A percentile compares a stretch with the other conserved stretches of the same genome.
Evolutionary conservation across 176 grass and related monocot genomes (phyloP).

Genomic region (Carex kokanica): DNA sequence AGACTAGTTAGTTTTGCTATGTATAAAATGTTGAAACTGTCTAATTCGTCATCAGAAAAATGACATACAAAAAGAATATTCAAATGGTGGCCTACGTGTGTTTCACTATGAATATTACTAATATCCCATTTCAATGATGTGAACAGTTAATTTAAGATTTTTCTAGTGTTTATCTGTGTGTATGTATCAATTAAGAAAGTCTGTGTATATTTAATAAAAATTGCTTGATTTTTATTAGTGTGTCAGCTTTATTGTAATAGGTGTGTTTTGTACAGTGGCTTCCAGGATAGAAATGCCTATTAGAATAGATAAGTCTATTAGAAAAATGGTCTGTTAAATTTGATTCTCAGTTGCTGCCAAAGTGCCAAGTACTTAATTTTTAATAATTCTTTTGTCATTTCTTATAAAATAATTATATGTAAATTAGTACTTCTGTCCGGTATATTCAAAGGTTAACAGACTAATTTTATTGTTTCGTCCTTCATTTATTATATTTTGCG

Average conservation of each 20-base stretch:
- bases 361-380: not conserved
- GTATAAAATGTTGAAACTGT: no score
- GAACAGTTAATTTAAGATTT: not conserved
- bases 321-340: not conserved
- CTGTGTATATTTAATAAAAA: no score
- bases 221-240: not conserved
- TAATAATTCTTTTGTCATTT: not conserved
- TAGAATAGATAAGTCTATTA: not conserved
- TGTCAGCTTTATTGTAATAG: not conserved
- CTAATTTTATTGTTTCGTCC: not conserved
- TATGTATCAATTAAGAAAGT: no score
- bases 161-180: not conserved
- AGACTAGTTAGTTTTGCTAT: no score
- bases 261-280: not conserved
- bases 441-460: no score
- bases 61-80: no score
- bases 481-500: not conserved
- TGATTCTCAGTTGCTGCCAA: not conserved
- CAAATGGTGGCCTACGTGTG: not conserved
- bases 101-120: not conserved
- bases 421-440: no score
- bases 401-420: not conserved
- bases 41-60: no score
- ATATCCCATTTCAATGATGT: not conserved
- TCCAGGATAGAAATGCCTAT: not conserved